Conservation (phyloP, 2,329 filamentous ascomycete species). For the Colletotrichum sp. region DNA sequence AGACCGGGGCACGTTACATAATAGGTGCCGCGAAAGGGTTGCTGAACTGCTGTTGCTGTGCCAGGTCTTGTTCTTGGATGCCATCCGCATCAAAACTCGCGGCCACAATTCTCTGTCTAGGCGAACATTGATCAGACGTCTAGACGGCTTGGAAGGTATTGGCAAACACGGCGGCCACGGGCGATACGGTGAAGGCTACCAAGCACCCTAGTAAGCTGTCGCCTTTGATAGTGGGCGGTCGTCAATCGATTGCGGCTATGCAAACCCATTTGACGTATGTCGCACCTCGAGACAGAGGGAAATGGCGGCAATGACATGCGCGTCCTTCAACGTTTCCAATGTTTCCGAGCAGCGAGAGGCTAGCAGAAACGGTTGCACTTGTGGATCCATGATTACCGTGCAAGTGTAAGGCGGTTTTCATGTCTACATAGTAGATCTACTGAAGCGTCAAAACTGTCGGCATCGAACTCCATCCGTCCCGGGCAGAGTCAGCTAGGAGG, state of each 20-base stretch:
- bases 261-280: background rate
- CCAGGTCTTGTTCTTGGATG: background rate
- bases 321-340: background rate
- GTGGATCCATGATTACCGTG: background rate
- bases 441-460: background rate
- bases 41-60: background rate
- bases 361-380: background rate
- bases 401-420: background rate
- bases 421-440: background rate
- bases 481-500: background rate
- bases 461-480: background rate
- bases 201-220: background rate
- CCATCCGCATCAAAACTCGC: background rate
- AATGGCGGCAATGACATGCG: background rate
- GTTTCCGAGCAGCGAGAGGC: background rate
- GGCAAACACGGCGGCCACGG: background rate
- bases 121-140: background rate
- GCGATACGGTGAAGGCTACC: background rate
- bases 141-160: background rate
- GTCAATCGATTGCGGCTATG: background rate
- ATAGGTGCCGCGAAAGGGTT: background rate
- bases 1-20: background rate
- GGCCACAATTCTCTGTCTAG: background rate
- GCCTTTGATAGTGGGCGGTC: background rate
- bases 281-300: background rate